Conservation (phyloP, 2,329 filamentous ascomycete genomes). For the Talaromyces sp. region DNA sequence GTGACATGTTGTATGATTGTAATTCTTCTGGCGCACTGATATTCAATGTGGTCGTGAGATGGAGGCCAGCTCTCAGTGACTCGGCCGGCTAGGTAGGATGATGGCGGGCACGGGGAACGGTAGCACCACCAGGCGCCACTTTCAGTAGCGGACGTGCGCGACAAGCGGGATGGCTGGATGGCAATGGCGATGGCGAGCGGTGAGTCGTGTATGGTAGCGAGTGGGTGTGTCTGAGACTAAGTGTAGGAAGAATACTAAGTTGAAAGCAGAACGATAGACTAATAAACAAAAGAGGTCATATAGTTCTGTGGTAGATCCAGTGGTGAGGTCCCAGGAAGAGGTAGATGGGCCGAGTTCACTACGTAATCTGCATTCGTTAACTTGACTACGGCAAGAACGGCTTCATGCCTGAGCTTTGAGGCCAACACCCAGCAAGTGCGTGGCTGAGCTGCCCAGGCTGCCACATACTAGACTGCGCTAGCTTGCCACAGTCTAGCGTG, state of each 20-base stretch:
- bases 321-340: neutral
- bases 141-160: slow-evolving; percentile 1
- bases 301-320: neutral
- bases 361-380: slow-evolving; percentile 1
- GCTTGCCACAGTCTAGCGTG: neutral
- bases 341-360: slow-evolving; percentile 7
- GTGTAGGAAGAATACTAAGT: neutral
- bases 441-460: slow-evolving; percentile 7
- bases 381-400: neutral
- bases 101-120: slow-evolving; percentile 1
- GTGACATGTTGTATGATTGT: slow-evolving; percentile 65
- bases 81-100: neutral
- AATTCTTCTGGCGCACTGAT: neutral
- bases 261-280: neutral
- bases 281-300: neutral
- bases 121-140: slow-evolving; percentile 8
- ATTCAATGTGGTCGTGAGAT: neutral
- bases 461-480: neutral
- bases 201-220: neutral
- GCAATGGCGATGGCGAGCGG: neutral
- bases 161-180: neutral
- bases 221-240: neutral
- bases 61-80: slow-evolving; percentile 14
- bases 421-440: neutral
- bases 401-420: neutral